Evolutionary conservation across 2,329 filamentous ascomycete genomes (phyloP), one percentile per base, ranked within the genome.

Genomic region (Rosellinia necatrix): DNA sequence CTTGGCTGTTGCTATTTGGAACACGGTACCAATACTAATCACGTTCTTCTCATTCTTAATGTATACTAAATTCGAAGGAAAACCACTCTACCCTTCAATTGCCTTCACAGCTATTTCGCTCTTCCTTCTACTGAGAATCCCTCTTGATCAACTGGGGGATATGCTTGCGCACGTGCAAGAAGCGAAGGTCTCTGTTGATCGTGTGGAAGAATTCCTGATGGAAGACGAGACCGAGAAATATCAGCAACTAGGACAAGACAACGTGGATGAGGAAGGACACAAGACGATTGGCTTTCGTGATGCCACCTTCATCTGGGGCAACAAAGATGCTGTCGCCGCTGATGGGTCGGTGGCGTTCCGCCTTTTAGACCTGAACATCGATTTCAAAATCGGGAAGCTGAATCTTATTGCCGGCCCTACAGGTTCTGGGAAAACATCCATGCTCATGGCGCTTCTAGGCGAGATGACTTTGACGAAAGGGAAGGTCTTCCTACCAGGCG

Each of bases 131-230:
- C 85, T 99, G 12, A 88, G 94, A 43, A 90, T 97, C 49, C 94
- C 94, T 4, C 79, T 99, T 41, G 94, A 99, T 72, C 93, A 97
- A 75, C 82, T 99, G 50, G 94, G 94, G 47, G 94, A 99, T 73
- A 99, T 99, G 94, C 89, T 97, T 69, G 94, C 94, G 9, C 94
- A 97, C 75, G 92, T 99, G 3, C 92, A 97, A 75, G 94, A 99
- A 74, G 91, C 92, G 21, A 96, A 96, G 76, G 93, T 99, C 17
- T 99, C 94, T 0, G 87, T 99, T 48, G 92, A 97, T 68, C 92
- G 94, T 78, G 91, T 99, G 6, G 93, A 99, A 69, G 90, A 96
- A 66, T 99, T 97, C 67, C 75, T 99, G 37, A 87, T 82, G 54
- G 94, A 99, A 71, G 92, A 94, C 6, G 94, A 99, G 76, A 99